Evolutionary conservation across 1,139 yeast genomes (phyloP), one percentile per base, ranked within the genome.

Genomic region (Ashbya aceris): DNA sequence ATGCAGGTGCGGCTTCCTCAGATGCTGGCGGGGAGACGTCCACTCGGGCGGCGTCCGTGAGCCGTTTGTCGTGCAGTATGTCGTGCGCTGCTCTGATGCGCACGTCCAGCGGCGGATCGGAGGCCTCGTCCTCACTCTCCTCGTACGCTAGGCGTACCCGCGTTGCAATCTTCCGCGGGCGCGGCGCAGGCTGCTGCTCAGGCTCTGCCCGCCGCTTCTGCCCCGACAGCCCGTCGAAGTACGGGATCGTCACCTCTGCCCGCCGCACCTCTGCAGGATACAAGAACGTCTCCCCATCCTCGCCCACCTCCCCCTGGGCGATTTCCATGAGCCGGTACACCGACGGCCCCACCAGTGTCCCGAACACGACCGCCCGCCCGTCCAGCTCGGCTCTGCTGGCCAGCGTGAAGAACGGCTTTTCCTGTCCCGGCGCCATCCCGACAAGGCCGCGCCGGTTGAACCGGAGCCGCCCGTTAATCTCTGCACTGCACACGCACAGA

Each of bases 281-380:
- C 20, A 76, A 39, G 1, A 81, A 82, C 29, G 57, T 54, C 17
- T 61, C 65, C 1, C 66, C 67, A 20, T 67, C 68, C 0, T 62
- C 62, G 5, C 62, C 70, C 30, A 71, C 49, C 44, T 77, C 83
- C 9, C 72, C 67, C 35, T 74, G 75, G 2, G 70, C 64, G 8
- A 82, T 78, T 40, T 68, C 67, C 36, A 73, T 60, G 9, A 79
- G 71, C 33, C 70, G 77, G 62, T 72, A 74, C 4, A 78, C 69
- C 0, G 83, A 68, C 28, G 76, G 77, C 1, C 80, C 86, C 2
- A 70, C 71, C 9, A 83, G 66, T 46, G 74, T 72, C 1, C 94
- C 95, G 53, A 84, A 69, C 12, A 79, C 56, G 0, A 79, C 77
- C 47, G 69, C 69, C 44, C 67, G 67, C 28, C 68, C 65, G 48